These are phyloP conservation scores for Didymella exigua DNA, from an alignment of 2,329 filamentous ascomycete species.

Conservation along the genomic window DNA sequence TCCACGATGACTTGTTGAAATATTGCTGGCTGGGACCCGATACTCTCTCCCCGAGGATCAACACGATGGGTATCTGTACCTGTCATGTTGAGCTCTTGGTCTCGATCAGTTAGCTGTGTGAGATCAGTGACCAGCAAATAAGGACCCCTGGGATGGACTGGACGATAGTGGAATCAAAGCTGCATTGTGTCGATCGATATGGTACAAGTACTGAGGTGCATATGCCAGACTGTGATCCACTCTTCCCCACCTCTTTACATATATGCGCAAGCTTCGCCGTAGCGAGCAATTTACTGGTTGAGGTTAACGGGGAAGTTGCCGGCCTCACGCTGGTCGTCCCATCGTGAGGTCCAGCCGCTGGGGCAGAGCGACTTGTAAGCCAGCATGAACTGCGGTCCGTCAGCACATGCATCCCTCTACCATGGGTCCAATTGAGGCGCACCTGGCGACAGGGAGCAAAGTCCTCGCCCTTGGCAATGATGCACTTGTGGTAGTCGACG, in stretches of 20 bases:
- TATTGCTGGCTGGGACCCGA: background rate
- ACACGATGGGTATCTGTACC: background rate
- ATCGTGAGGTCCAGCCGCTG: constrained; percentile 88
- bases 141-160: background rate
- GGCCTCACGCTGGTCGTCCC: constrained; percentile 94
- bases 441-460: constrained; percentile 97
- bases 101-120: background rate
- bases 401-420: background rate
- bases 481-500: constrained; percentile 99
- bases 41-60: background rate
- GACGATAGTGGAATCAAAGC: constrained; percentile 25
- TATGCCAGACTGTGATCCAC: constrained; percentile 33
- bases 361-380: constrained; percentile 98
- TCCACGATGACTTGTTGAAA: background rate
- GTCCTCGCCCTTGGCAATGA: constrained; percentile 96
- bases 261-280: constrained; percentile 18
- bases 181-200: constrained; percentile 40
- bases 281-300: constrained; percentile 41
- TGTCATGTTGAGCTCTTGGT: background rate
- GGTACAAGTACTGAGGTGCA: constrained; percentile 36
- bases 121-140: too few species aligned
- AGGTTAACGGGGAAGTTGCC: constrained; percentile 47
- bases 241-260: constrained; percentile 25
- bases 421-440: constrained; percentile 36
- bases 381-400: constrained; percentile 77